These are phyloP conservation scores for Boletus subluridellus DNA, from an alignment of 1,284 basidiomycete genomes.

Conservation along the genomic window DNA sequence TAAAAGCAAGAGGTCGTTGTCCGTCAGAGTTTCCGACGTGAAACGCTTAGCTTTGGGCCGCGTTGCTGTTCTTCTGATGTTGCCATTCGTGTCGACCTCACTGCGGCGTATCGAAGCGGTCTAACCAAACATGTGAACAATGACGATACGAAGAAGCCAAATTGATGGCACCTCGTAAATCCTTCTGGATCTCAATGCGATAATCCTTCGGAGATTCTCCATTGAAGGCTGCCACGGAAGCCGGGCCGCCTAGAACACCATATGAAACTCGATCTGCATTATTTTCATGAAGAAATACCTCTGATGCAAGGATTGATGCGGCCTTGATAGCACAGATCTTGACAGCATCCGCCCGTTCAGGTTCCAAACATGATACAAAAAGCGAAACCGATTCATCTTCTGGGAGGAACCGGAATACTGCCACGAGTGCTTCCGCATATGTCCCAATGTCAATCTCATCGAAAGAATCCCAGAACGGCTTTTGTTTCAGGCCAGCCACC, in stretches of 20 bases:
- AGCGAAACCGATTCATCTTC: constrained; percentile 57
- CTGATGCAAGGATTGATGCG: constrained; percentile 32
- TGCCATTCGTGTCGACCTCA: constrained; percentile 58
- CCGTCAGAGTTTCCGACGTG: constrained; percentile 55
- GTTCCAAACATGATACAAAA: constrained; percentile 63
- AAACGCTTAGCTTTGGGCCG: constrained; percentile 60
- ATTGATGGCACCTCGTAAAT: constrained; percentile 51
- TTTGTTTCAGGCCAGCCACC: constrained; percentile 47
- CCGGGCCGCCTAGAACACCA: constrained; percentile 43
- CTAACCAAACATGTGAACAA: constrained; percentile 33
- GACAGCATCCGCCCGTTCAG: constrained; percentile 73
- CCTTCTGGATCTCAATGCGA: constrained; percentile 49
- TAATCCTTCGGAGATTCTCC: constrained; percentile 42
- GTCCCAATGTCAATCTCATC: constrained; percentile 80
- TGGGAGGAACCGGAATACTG: constrained; percentile 67
- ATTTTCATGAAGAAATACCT: constrained; percentile 23
- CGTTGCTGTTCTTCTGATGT: constrained; percentile 48
- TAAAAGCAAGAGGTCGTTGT: constrained; percentile 64
- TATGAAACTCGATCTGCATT: constrained; percentile 5
- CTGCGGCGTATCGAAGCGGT: constrained; percentile 45
- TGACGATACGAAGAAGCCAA: constrained; percentile 6
- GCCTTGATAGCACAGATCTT: constrained; percentile 78
- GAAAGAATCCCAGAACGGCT: constrained; percentile 65
- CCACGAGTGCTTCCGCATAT: constrained; percentile 71
- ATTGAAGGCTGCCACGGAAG: constrained; percentile 59